Base-by-base conservation (phyloP, 179 eudicot species). In the Sideroxylon spinosum region DNA sequence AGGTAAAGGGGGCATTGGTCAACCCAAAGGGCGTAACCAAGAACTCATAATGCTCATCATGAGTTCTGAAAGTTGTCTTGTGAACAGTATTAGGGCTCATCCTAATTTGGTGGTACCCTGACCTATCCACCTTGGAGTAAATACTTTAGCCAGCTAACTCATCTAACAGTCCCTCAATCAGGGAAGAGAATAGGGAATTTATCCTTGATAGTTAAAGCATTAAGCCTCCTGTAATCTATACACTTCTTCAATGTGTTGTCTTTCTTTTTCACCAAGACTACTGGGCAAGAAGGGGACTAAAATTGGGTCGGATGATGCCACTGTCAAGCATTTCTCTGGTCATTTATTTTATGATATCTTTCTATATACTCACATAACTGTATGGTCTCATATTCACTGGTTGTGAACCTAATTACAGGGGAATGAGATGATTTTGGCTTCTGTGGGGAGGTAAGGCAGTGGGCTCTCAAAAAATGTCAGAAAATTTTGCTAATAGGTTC, bases 11-110 rank as follows among this genome's bases (percentile, higher is more conserved):
- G 13, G 59, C 74, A 71, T 71, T 71, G 10, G 56, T 71, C 22
- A 37, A 49, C 13, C 74, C 74, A 20, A 71, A 71, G 48, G 74
- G 74, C 74, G 37, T 71, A n/a, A 71, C 74, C 22, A 14, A 13
- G 25, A 29, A 71, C 23, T 71, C 74, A 44, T 71, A 71, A 7
- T 13, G 16, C 10, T 26, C 61, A 6, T 20, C 11, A 11, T 49
- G 61, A 10, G 76, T 72, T 17, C 57, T 49, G 23, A 72, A 72
- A 17, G 76, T 11, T 13, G 62, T 72, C 32, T 72, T 72, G 29
- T 50, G 28, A 1, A 72, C 9, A 16, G 50, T 62, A 48, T 3
- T 23, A 2, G 17, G n/a, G 7, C 28, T 20, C 76, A 73, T 73
- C n/a, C 76, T 52, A 7, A 73, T 6, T 20, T 73, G 76, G 23